A percentile compares a stretch with the other conserved stretches of the same genome.
Conservation (phyloP, 2,329 filamentous ascomycete species). For the Aphanocladium album region DNA sequence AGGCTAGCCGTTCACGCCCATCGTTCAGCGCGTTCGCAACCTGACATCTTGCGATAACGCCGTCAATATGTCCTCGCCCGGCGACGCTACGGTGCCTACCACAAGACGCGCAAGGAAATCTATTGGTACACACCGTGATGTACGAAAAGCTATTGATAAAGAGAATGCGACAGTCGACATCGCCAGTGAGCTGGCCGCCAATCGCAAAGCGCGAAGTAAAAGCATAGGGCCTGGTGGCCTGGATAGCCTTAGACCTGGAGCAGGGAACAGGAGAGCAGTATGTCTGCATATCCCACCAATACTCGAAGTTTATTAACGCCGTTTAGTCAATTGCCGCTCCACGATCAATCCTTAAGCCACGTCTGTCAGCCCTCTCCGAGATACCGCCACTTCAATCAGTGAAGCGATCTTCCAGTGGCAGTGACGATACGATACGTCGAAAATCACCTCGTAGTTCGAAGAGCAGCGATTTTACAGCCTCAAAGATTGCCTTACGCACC, state of each 20-base stretch:
- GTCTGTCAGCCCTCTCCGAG: slow-evolving; percentile 60
- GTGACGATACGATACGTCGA: slow-evolving; percentile 10
- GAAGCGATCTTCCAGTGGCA: slow-evolving; percentile 4
- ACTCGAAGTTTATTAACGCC: background rate
- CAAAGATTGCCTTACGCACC: slow-evolving; percentile 60
- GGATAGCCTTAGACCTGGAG: slow-evolving; percentile 70
- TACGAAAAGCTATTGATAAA: slow-evolving; percentile 56
- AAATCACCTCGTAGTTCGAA: slow-evolving; percentile 15
- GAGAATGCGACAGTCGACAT: slow-evolving; percentile 73
- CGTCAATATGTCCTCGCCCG: slow-evolving; percentile 27
- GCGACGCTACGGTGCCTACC: slow-evolving; percentile 47
- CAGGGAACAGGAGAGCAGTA: slow-evolving; percentile 78
- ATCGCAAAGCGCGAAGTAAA: slow-evolving; percentile 76
- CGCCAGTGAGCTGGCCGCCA: slow-evolving; percentile 46
- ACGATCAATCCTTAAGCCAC: slow-evolving; percentile 76
- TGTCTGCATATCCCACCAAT: slow-evolving; percentile 21
- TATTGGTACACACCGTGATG: slow-evolving; percentile 55
- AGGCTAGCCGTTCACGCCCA: background rate
- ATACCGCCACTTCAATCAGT: slow-evolving; percentile 58
- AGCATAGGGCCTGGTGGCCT: slow-evolving; percentile 90
- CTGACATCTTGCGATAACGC: slow-evolving; percentile 14
- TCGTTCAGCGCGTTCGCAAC: slow-evolving; percentile 11
- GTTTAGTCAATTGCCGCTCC: slow-evolving; percentile 53
- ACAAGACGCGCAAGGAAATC: slow-evolving; percentile 64
- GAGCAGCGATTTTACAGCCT: slow-evolving; percentile 30